A percentile compares a stretch with the other conserved stretches of the same genome.
Conservation (phyloP, 2,329 filamentous ascomycete species). For the Fusarium setosum region DNA sequence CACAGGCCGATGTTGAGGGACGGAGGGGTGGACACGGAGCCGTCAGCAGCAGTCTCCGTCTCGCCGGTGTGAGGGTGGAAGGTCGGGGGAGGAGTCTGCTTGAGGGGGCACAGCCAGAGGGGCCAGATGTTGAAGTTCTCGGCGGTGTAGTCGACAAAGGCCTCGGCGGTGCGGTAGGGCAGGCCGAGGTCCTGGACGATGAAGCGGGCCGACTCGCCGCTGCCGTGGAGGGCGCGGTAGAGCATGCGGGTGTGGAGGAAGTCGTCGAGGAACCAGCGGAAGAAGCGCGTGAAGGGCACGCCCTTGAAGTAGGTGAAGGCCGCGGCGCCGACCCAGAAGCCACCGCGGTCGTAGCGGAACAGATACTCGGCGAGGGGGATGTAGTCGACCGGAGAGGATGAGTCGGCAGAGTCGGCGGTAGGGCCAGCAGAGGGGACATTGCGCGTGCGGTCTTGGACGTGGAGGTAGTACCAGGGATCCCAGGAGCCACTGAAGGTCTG, state of each 20-base stretch:
- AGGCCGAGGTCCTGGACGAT: conserved; percentile 76
- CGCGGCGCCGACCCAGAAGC: conserved; percentile 77
- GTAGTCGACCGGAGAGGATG: conserved; percentile 58
- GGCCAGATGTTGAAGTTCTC: conserved; percentile 66
- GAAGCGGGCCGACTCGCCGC: conserved; percentile 72
- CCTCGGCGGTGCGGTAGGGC: conserved; percentile 62
- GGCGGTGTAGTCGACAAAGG: conserved; percentile 67
- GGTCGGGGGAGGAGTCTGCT: conserved; percentile 59
- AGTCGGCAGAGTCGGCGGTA: conserved; percentile 17
- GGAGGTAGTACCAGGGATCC: conserved; percentile 82
- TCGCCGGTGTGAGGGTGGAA: conserved; percentile 66
- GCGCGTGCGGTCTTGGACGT: conserved; percentile 62
- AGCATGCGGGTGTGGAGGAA: conserved; percentile 81
- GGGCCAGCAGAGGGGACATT: conserved; percentile 32
- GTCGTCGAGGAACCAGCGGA: conserved; percentile 77
- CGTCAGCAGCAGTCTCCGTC: conserved; percentile 38
- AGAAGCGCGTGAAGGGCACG: conserved; percentile 73
- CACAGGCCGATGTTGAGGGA: conserved; percentile 79
- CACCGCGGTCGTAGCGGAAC: conserved; percentile 80
- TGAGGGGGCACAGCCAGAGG: conserved; percentile 69
- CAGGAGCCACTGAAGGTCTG: conserved; percentile 70
- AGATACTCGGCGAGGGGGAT: conserved; percentile 79
- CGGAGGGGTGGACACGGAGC: conserved; percentile 39
- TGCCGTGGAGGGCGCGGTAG: conserved; percentile 77
- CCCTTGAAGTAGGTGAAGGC: conserved; percentile 75